phyloP scores from a whole-genome alignment of 306 rosid species.

The Lathyrus oleraceus region DNA sequence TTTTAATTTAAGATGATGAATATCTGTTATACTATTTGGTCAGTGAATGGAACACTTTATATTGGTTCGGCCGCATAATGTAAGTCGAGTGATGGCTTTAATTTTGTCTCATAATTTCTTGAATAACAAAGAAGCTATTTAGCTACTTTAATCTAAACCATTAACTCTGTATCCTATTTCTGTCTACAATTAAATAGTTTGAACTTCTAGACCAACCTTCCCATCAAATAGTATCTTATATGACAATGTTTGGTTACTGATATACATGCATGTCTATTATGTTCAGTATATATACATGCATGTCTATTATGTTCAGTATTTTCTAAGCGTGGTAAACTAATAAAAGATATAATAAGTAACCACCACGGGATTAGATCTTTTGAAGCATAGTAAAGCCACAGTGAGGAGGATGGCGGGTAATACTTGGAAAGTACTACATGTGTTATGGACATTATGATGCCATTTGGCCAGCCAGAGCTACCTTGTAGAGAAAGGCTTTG shows the following conservation, averaged over 20 bases:
- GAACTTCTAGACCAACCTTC: slow-evolving; percentile 17
- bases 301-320: slow-evolving; percentile 1
- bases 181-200: background rate
- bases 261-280: slow-evolving; percentile 1
- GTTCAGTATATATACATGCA: slow-evolving; percentile 13
- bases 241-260: background rate
- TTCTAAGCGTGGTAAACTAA: background rate
- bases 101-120: background rate
- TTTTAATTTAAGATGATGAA: slow-evolving; percentile 23
- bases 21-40: slow-evolving; percentile 17
- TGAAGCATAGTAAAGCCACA: background rate
- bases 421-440: background rate
- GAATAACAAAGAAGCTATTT: slow-evolving; percentile 16
- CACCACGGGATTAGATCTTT: background rate
- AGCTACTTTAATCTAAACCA: background rate
- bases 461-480: background rate
- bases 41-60: background rate
- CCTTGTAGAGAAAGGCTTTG: background rate
- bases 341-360: slow-evolving; percentile 1
- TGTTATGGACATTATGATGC: background rate
- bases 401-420: background rate
- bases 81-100: background rate
- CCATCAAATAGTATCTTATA: background rate
- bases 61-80: background rate
- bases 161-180: background rate